Percentiles rank a stretch among this genome's conserved stretches.
These are phyloP conservation scores for Chrysosporium keratinophilum DNA, from an alignment of 2,329 filamentous ascomycete genomes.

Conservation along the genomic window DNA sequence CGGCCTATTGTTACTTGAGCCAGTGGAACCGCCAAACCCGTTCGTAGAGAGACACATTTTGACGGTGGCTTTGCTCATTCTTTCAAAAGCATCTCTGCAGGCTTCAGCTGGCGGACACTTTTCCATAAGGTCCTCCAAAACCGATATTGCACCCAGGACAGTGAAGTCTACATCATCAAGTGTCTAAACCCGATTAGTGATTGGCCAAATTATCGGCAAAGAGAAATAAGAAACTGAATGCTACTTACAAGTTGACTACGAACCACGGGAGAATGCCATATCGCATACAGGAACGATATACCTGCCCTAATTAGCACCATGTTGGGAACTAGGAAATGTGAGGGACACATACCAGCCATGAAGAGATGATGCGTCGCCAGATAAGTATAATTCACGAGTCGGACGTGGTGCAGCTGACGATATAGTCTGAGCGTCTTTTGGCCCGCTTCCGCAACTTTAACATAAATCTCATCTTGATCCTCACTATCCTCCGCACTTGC, in stretches of 20 bases:
- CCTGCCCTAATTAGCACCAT: conserved; percentile 32
- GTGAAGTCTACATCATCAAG: conserved; percentile 98
- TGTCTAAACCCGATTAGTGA: conserved; percentile 38
- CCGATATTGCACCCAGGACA: conserved; percentile 82
- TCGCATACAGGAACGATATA: conserved; percentile 89
- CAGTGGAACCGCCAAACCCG: conserved; percentile 53
- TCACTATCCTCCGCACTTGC: conserved; percentile 39
- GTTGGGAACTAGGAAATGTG: conserved; percentile 5
- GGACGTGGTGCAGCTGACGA: conserved; percentile 73
- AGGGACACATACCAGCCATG: conserved; percentile 62
- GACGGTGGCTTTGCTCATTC: conserved; percentile 89
- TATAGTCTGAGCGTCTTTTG: conserved; percentile 88
- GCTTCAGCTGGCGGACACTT: conserved; percentile 93
- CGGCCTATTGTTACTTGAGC: background rate
- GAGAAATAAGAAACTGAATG: background rate
- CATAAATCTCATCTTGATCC: conserved; percentile 82
- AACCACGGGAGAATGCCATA: conserved; percentile 90
- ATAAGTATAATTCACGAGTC: conserved; percentile 92
- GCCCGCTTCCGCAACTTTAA: conserved; percentile 90
- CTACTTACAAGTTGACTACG: conserved; percentile 67
- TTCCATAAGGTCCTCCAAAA: conserved; percentile 80
- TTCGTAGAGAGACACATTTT: conserved; percentile 87
- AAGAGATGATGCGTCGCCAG: conserved; percentile 92
- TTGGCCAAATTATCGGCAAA: background rate
- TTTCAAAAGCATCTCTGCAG: conserved; percentile 85